These are phyloP conservation scores for Annulohypoxylon moriforme DNA, from an alignment of 495 filamentous ascomycete species.

Conservation along the genomic window DNA sequence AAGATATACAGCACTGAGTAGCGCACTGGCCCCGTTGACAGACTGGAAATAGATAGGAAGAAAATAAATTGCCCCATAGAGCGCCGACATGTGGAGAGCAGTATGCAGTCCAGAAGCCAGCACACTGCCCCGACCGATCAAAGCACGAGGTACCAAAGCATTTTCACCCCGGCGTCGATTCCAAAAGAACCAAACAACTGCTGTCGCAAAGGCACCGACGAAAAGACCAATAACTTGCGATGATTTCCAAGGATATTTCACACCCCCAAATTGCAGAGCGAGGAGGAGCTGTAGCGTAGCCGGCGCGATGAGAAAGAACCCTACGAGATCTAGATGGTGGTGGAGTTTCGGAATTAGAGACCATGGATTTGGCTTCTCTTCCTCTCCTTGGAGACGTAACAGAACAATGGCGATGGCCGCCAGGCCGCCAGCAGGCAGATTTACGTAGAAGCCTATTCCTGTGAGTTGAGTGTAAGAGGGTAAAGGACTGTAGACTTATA, in stretches of 20 bases:
- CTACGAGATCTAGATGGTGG: conserved; percentile 32
- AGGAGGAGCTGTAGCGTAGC: conserved; percentile 61
- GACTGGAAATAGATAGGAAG: conserved; percentile 74
- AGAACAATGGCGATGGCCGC: conserved; percentile 26
- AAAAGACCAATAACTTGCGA: conserved; percentile 57
- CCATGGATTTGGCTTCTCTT: neutral
- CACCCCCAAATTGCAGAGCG: conserved; percentile 63
- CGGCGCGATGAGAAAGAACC: conserved; percentile 43
- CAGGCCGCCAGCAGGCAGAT: conserved; percentile 57
- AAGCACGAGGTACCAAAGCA: conserved; percentile 60
- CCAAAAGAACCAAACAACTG: conserved; percentile 57
- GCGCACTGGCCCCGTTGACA: conserved; percentile 57
- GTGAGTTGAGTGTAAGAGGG: no score
- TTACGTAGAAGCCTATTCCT: conserved; percentile 60
- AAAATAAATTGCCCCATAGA: conserved; percentile 51
- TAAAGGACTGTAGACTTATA: neutral
- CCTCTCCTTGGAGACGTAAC: conserved; percentile 25
- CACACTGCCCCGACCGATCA: conserved; percentile 7
- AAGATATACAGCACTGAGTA: conserved; percentile 56
- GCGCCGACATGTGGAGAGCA: conserved; percentile 40
- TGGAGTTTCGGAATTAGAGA: conserved; percentile 28
- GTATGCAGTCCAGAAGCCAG: conserved; percentile 35
- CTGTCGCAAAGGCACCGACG: conserved; percentile 53
- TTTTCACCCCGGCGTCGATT: conserved; percentile 53
- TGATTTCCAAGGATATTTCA: conserved; percentile 56